phyloP scores from a whole-genome alignment of 2,329 filamentous ascomycete genomes.

The Alternaria angustiovoidea region DNA sequence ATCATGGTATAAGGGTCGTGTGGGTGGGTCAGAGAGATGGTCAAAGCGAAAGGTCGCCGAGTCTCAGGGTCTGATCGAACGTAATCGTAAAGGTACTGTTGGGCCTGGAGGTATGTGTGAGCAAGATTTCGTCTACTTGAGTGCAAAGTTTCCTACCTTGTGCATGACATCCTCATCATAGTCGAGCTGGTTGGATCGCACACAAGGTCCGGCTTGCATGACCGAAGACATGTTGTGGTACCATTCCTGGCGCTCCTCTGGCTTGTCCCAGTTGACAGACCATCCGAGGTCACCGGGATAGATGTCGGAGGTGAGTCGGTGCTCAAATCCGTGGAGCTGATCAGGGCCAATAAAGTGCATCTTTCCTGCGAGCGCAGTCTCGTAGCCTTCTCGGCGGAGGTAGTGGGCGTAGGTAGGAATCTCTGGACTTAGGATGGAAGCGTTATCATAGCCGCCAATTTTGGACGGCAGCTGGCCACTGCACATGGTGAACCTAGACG shows the following conservation, averaged over 20 bases:
- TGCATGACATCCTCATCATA: conserved; percentile 98
- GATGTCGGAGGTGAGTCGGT: conserved; percentile 86
- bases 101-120: conserved; percentile 59
- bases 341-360: conserved; percentile 95
- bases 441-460: conserved; percentile 93
- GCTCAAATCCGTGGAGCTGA: conserved; percentile 93
- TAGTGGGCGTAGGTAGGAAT: conserved; percentile 94
- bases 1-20: conserved; percentile 96
- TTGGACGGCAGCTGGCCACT: conserved; percentile 89
- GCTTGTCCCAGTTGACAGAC: conserved; percentile 95
- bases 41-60: conserved; percentile 81
- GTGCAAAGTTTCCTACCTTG: conserved; percentile 55
- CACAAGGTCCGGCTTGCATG: conserved; percentile 85
- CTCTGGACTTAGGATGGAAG: conserved; percentile 81
- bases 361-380: conserved; percentile 90
- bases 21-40: conserved; percentile 91
- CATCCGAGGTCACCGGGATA: conserved; percentile 95
- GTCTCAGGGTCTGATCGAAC: conserved; percentile 78
- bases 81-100: conserved; percentile 89
- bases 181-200: conserved; percentile 92
- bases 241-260: conserved; percentile 85
- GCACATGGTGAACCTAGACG: conserved; percentile 93
- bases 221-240: conserved; percentile 95
- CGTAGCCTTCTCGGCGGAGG: conserved; percentile 82
- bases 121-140: background rate